A percentile compares a stretch with the other conserved stretches of the same genome.
These are phyloP conservation scores for Neofusicoccum ribis DNA, from an alignment of 2,329 filamentous ascomycete genomes.

Conservation along the genomic window DNA sequence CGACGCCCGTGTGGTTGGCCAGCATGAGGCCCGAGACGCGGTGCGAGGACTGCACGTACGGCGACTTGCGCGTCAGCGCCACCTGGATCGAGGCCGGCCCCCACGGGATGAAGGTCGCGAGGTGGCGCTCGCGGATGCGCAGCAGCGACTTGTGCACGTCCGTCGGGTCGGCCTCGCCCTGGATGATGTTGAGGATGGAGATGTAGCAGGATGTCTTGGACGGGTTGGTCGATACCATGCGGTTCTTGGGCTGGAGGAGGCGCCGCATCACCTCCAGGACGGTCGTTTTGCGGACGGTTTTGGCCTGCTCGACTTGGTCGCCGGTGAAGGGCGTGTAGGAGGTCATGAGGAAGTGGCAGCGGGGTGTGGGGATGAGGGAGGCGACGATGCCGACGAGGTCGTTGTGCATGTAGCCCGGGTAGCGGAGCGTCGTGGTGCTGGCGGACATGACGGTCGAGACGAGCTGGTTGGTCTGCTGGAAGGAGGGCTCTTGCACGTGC, in stretches of 20 bases:
- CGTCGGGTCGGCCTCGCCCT: slow-evolving; percentile 96
- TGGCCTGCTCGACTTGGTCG: slow-evolving; percentile 93
- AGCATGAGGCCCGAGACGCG: slow-evolving; percentile 96
- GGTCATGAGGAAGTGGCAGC: slow-evolving; percentile 98
- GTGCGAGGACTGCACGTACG: slow-evolving; percentile 91
- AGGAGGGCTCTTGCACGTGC: slow-evolving; percentile 92
- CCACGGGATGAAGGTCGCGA: slow-evolving; percentile 98
- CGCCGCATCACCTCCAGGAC: slow-evolving; percentile 97
- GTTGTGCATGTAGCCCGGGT: slow-evolving; percentile 99
- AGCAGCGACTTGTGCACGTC: slow-evolving; percentile 96
- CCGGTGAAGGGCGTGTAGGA: slow-evolving; percentile 97
- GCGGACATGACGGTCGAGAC: slow-evolving; percentile 99
- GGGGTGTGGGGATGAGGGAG: slow-evolving; percentile 90
- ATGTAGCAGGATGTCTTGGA: slow-evolving; percentile 99
- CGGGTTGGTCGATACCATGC: slow-evolving; percentile 96
- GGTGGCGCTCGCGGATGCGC: slow-evolving; percentile 87
- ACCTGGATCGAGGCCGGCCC: slow-evolving; percentile 97
- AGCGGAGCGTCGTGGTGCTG: slow-evolving; percentile 91
- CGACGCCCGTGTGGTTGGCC: slow-evolving; percentile 96
- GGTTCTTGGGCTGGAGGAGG: slow-evolving; percentile 94
- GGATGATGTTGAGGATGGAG: slow-evolving; percentile 97
- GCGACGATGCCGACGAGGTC: slow-evolving; percentile 96
- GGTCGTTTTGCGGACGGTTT: slow-evolving; percentile 96
- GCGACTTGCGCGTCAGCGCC: slow-evolving; percentile 91
- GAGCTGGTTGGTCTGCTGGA: slow-evolving; percentile 96